Percentiles rank a stretch among this genome's conserved stretches.
Evolutionary conservation across 1,284 basidiomycete genomes (phyloP).

Genomic region (Tilletia setariae): DNA sequence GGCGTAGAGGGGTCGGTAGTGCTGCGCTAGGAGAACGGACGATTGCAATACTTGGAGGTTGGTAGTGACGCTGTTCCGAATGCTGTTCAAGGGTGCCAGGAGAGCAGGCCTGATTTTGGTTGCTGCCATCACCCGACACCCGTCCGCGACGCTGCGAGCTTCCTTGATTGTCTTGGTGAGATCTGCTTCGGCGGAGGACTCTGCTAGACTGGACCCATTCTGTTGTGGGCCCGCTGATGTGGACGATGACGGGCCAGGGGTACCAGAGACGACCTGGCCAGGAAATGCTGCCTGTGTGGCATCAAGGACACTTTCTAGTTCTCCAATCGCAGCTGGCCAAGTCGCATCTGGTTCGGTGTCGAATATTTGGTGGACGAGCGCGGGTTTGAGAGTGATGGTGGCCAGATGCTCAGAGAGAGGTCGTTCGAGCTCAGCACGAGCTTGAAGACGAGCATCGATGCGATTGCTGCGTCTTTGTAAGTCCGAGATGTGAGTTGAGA

Average conservation of each 20-base stretch:
- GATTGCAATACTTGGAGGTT: constrained; percentile 92
- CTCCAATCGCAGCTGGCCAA: constrained; percentile 75
- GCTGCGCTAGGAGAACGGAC: constrained; percentile 77
- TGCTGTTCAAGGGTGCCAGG: constrained; percentile 73
- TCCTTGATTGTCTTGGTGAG: constrained; percentile 74
- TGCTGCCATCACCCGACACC: constrained; percentile 79
- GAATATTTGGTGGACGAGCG: constrained; percentile 72
- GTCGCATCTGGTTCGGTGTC: constrained; percentile 67
- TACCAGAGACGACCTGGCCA: too few relatives aligned
- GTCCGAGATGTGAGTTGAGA: constrained; percentile 91
- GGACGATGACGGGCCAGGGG: neutral
- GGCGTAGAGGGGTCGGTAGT: constrained; percentile 67
- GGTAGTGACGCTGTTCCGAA: constrained; percentile 77
- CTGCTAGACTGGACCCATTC: neutral
- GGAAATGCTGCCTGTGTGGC: constrained; percentile 50
- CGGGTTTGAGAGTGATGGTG: constrained; percentile 77
- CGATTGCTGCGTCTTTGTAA: constrained; percentile 83
- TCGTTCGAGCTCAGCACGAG: constrained; percentile 77
- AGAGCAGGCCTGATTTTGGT: constrained; percentile 86
- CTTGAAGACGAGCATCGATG: constrained; percentile 80
- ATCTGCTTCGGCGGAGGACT: constrained; percentile 11
- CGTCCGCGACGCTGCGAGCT: constrained; percentile 76
- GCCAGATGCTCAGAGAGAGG: constrained; percentile 75
- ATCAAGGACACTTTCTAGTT: constrained; percentile 73
- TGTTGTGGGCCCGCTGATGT: neutral